Conservation (phyloP, 345 rosid species). For the Punica granatum region DNA sequence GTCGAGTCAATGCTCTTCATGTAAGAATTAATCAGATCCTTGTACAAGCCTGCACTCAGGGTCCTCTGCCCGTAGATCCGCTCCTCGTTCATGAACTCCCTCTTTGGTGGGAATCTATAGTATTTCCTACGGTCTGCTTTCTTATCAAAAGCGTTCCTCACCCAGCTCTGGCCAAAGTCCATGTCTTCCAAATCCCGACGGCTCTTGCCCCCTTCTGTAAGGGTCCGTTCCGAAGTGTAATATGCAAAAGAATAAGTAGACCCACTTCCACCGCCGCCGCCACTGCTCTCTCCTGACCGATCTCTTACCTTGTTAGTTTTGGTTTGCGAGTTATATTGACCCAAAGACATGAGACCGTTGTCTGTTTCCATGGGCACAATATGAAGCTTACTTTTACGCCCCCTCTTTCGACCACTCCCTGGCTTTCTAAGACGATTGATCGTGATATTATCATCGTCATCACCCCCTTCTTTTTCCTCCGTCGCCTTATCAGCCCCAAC, state of each 20-base stretch:
- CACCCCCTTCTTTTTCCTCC: slow-evolving; percentile 7
- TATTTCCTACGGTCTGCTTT: slow-evolving; percentile 21
- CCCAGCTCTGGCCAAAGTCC: slow-evolving; percentile 34
- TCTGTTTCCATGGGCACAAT: slow-evolving; percentile 45
- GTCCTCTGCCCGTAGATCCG: slow-evolving; percentile 31
- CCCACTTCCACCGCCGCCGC: neutral
- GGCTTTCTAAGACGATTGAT: slow-evolving; percentile 4
- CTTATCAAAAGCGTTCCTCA: slow-evolving; percentile 21
- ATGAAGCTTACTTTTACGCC: slow-evolving; percentile 27
- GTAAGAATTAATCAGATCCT: slow-evolving; percentile 57
- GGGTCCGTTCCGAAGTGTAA: slow-evolving; percentile 14
- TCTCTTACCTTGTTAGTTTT: slow-evolving; percentile 15
- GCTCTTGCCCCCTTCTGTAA: slow-evolving; percentile 14
- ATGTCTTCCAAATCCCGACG: slow-evolving; percentile 31
- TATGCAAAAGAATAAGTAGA: slow-evolving; percentile 18
- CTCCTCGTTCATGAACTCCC: slow-evolving; percentile 21
- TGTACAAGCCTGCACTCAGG: slow-evolving; percentile 65
- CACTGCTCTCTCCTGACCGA: slow-evolving; percentile 18
- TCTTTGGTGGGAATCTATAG: slow-evolving; percentile 14
- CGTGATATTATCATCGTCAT: slow-evolving; percentile 5
- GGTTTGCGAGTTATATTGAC: slow-evolving; percentile 25
- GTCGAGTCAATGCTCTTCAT: slow-evolving; percentile 72
- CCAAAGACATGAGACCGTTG: slow-evolving; percentile 23
- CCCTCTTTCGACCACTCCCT: slow-evolving; percentile 6
- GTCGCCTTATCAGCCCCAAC: slow-evolving; percentile 3